These are phyloP conservation scores for Setaria italica DNA, from an alignment of 202 grass and related monocot genomes.

Conservation along the genomic window DNA sequence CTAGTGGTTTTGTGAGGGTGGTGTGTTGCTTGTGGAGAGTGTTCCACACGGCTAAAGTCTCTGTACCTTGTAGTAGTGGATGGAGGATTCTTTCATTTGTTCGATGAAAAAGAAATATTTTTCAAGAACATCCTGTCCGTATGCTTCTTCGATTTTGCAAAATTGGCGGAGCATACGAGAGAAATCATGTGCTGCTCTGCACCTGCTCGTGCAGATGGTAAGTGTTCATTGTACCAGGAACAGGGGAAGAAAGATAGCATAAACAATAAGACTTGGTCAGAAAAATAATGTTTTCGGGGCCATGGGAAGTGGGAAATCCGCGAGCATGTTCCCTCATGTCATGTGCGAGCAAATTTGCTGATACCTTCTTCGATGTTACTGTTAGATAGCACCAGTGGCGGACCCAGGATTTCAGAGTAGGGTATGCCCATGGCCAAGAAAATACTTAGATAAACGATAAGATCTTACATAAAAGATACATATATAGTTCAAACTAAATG, in stretches of 20 bases:
- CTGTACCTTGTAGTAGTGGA: conserved; percentile 31
- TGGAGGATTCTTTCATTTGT: conserved; percentile 87
- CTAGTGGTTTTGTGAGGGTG: background rate
- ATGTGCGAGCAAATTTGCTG: background rate
- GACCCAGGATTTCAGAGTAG: too few relatives aligned
- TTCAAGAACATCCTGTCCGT: background rate
- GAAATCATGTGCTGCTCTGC: conserved; percentile 1
- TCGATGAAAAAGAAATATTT: conserved; percentile 65
- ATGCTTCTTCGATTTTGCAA: background rate
- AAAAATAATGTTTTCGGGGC: background rate
- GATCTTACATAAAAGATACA: too few relatives aligned
- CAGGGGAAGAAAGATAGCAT: background rate
- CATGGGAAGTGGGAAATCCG: conserved; percentile 4
- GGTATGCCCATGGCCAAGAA: too few relatives aligned
- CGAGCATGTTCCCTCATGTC: conserved; percentile 23
- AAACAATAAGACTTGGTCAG: conserved; percentile 22
- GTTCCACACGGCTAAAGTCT: conserved; percentile 34
- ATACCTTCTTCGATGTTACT: conserved; percentile 4
- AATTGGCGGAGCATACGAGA: too few relatives aligned
- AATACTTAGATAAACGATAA: too few relatives aligned
- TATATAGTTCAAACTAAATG: too few relatives aligned
- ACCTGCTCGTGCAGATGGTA: background rate
- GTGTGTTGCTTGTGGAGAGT: conserved; percentile 24
- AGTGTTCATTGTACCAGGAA: background rate
- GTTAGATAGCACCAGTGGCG: too few relatives aligned